Percentiles rank a stretch among this genome's conserved stretches.
These are phyloP conservation scores for Rugonectria rugulosa DNA, from an alignment of 2,329 filamentous ascomycete genomes.

Conservation along the genomic window DNA sequence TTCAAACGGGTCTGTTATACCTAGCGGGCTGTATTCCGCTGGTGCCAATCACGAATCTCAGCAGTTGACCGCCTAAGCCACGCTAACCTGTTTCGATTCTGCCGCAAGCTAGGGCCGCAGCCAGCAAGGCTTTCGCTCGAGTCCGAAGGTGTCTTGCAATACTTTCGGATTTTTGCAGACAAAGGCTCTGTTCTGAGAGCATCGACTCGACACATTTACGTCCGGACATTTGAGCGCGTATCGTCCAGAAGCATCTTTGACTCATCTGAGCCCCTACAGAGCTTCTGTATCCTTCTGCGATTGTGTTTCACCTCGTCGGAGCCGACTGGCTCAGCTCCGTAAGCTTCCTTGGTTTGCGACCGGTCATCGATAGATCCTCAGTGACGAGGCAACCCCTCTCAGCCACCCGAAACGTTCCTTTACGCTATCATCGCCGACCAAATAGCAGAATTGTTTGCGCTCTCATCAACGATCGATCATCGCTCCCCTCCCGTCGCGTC, in stretches of 20 bases:
- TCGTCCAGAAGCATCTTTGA: conserved; percentile 3
- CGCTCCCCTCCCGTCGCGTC: not conserved
- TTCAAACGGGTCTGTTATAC: conserved; percentile 3
- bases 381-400: conserved; percentile 11
- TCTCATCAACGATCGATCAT: not conserved
- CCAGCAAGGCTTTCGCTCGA: conserved; percentile 10
- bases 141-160: conserved; percentile 7
- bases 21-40: not conserved
- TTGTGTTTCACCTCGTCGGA: conserved; percentile 8
- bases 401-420: not conserved
- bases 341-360: conserved; percentile 21
- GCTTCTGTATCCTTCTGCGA: conserved; percentile 4
- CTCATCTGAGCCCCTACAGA: not conserved
- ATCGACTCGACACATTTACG: conserved; percentile 6
- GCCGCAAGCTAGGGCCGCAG: not conserved
- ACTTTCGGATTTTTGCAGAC: conserved; percentile 20
- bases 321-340: conserved; percentile 20
- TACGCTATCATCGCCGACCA: not conserved
- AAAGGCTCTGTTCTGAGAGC: conserved; percentile 14
- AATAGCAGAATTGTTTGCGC: not conserved
- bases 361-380: conserved; percentile 5
- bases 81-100: conserved; percentile 19
- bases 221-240: not conserved
- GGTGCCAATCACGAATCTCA: not conserved
- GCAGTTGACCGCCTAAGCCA: not conserved